phyloP scores from a whole-genome alignment of 331 rosid species.

The Pyracantha coccinea region DNA sequence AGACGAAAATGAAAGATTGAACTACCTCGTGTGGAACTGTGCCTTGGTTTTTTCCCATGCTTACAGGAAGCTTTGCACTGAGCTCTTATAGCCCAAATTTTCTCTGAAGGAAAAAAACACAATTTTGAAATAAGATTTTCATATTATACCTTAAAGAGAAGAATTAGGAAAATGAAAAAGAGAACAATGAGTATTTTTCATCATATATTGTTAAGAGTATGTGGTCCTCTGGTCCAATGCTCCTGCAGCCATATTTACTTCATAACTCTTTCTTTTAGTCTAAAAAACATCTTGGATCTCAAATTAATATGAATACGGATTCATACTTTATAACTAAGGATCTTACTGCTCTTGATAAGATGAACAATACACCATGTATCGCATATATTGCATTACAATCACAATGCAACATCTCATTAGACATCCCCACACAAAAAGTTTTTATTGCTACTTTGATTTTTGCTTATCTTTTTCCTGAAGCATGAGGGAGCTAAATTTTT shows the following conservation, averaged over 20 bases:
- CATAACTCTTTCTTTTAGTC: background rate
- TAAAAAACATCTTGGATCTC: background rate
- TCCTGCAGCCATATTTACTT: background rate
- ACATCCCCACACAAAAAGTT: background rate
- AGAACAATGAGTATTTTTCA: too few relatives aligned
- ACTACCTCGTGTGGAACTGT: too few relatives aligned
- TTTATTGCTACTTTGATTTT: background rate
- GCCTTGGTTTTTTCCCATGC: too few relatives aligned
- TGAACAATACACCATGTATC: background rate
- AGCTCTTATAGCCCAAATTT: too few relatives aligned
- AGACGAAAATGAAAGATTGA: too few relatives aligned
- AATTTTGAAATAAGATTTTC: too few relatives aligned
- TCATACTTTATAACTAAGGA: background rate
- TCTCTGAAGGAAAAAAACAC: too few relatives aligned
- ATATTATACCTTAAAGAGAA: too few relatives aligned
- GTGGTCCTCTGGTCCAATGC: background rate
- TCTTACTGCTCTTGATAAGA: background rate
- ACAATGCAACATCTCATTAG: background rate
- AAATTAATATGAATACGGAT: background rate
- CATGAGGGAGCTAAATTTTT: too few relatives aligned
- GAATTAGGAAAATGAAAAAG: too few relatives aligned
- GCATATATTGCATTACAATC: background rate
- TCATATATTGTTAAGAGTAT: background rate
- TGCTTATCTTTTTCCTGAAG: too few relatives aligned
- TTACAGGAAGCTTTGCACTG: too few relatives aligned